These are phyloP conservation scores for Lentinus brumalis DNA, from an alignment of 768 basidiomycete species.

Conservation along the genomic window DNA sequence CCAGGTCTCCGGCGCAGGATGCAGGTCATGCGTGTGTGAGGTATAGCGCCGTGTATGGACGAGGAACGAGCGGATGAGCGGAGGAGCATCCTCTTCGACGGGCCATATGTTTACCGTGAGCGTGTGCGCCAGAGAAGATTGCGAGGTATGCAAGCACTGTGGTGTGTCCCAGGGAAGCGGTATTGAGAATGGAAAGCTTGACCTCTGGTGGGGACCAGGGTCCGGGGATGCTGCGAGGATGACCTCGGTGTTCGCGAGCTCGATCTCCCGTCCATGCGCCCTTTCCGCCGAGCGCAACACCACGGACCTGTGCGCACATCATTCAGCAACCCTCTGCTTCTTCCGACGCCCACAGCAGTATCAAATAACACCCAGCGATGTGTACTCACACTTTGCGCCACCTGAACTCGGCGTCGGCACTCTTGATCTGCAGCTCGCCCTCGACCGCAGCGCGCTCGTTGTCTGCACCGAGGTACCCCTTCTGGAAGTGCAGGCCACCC, in stretches of 20 bases:
- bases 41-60: conserved; percentile 79
- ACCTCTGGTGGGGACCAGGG: conserved; percentile 47
- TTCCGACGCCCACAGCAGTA: conserved; percentile 8
- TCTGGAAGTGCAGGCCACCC: conserved; percentile 72
- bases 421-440: conserved; percentile 87
- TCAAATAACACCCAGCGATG: conserved; percentile 6
- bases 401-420: conserved; percentile 47
- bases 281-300: conserved; percentile 68
- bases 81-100: conserved; percentile 37
- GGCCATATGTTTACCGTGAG: conserved; percentile 66
- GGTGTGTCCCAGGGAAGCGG: conserved; percentile 80
- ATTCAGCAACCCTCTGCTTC: conserved; percentile 8
- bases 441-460: conserved; percentile 82
- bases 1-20: conserved; percentile 60
- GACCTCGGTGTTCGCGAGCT: conserved; percentile 60
- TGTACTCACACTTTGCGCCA: conserved; percentile 74
- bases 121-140: conserved; percentile 71
- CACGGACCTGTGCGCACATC: conserved; percentile 50
- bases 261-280: conserved; percentile 62
- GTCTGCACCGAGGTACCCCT: conserved; percentile 82
- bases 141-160: conserved; percentile 76
- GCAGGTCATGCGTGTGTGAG: conserved; percentile 59
- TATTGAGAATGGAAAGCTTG: conserved; percentile 78
- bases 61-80: conserved; percentile 55
- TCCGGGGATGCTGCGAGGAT: conserved; percentile 52